Conservation (phyloP, 768 basidiomycete genomes). For the Mycena albidolilacea region DNA sequence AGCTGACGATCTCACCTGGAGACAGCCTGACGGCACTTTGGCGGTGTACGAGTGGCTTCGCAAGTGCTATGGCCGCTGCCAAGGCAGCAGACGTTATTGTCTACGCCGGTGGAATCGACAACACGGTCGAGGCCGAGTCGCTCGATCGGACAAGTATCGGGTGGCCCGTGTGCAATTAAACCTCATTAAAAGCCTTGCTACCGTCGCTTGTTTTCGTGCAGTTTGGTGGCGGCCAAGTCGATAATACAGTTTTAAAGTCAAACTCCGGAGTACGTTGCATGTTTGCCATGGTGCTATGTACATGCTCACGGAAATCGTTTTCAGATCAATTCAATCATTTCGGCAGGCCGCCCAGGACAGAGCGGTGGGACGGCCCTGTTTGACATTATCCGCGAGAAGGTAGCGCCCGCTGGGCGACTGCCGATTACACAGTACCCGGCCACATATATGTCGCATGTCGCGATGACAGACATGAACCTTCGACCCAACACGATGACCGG, state of each 20-base stretch:
- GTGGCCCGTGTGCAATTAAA: slow-evolving; percentile 71
- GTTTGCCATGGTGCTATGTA: slow-evolving; percentile 54
- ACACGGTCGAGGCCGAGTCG: slow-evolving; percentile 64
- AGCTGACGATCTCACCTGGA: no score
- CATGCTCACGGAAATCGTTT: slow-evolving; percentile 17
- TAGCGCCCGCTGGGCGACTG: slow-evolving; percentile 68
- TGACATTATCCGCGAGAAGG: slow-evolving; percentile 66
- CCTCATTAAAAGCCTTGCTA: slow-evolving; percentile 60
- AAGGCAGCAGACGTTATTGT: slow-evolving; percentile 64
- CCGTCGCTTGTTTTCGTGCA: slow-evolving; percentile 64
- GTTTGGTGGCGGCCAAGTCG: slow-evolving; percentile 72
- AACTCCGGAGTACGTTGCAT: slow-evolving; percentile 57
- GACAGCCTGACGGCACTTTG: no score
- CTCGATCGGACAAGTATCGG: slow-evolving; percentile 63
- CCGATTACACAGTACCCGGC: slow-evolving; percentile 69
- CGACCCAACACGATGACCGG: slow-evolving; percentile 56
- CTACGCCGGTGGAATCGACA: slow-evolving; percentile 70
- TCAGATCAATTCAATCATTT: slow-evolving; percentile 68
- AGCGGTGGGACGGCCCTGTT: slow-evolving; percentile 68
- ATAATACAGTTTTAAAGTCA: slow-evolving; percentile 60
- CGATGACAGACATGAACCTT: slow-evolving; percentile 72
- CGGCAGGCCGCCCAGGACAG: slow-evolving; percentile 73
- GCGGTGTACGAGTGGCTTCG: slow-evolving; percentile 63
- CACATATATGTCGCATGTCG: slow-evolving; percentile 60
- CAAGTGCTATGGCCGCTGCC: slow-evolving; percentile 66